Evolutionary conservation across 169 alveolate species (phyloP), one percentile per base, ranked within the genome.

Genomic region (Cryptosporidium felis): DNA sequence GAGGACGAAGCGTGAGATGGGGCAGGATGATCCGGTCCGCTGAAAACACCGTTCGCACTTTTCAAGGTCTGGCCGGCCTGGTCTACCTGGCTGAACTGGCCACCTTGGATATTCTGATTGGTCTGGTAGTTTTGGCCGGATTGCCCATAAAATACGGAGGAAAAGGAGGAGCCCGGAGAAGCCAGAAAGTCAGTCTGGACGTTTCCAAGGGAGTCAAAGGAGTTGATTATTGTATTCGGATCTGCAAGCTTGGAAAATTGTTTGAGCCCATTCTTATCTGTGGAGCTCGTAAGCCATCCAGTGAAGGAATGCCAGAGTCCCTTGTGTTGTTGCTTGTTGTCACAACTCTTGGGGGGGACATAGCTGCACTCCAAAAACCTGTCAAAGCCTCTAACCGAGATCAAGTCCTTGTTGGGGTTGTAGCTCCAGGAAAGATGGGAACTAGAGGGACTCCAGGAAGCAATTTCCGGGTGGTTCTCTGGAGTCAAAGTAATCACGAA

Each of bases 251-350:
- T 67, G 4, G 62, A 16, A n/a, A 67, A 67, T 49, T 9, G 34
- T 40, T 67, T 67, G 47, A 51, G 6, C 0, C 51, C n/a, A 49
- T 40, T 67, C 36, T 67, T 67, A 10, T 67, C 82, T 1, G 44
- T 41, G 18, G 82, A 49, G 18, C 21, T 67, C 12, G 82, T 67
- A n/a, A 67, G 65, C 82, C 82, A 67, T 1, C 82, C 82, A 6
- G 82, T 51, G 38, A 67, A 67, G 16, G 82, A 67, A 1, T 62
- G 51, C 82, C 82, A 67, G 51, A 67, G 82, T 5, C 82, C 82
- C 9, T 67, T 67, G 14, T 46, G 47, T 32, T 46, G 62, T n/a
- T n/a, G n/a, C 0, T 67, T 67, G 14, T 34, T 23, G 14, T 67
- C 66, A 45, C 10, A n/a, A 28, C 14, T 12, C 23, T 34, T 67